phyloP scores from a whole-genome alignment of 345 rosid species.

The Populus davidiana region DNA sequence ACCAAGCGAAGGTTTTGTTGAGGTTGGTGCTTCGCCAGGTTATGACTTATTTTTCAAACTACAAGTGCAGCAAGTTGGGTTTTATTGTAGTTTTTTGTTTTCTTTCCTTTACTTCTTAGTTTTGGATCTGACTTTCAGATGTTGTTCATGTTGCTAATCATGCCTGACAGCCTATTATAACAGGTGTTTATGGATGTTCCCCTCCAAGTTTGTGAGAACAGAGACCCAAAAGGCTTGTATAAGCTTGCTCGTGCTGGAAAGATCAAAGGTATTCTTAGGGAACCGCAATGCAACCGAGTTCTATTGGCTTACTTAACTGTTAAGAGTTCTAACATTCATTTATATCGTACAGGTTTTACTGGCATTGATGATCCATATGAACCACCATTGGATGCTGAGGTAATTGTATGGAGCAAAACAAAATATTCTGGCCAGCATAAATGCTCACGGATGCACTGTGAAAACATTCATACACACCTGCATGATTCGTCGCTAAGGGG shows the following conservation, averaged over 20 bases:
- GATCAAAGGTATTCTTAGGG: constrained; percentile 19
- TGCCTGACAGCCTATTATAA: background rate
- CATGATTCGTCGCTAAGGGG: background rate
- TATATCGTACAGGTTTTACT: constrained; percentile 21
- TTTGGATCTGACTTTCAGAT: background rate
- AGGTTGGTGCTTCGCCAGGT: constrained; percentile 14
- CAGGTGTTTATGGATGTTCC: constrained; percentile 39
- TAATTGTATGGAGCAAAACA: background rate
- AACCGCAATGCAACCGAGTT: background rate
- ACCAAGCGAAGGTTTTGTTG: constrained; percentile 22
- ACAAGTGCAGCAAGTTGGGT: background rate
- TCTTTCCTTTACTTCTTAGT: background rate
- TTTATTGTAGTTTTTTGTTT: background rate
- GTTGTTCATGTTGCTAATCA: background rate
- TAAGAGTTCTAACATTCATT: background rate
- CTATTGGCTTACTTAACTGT: background rate
- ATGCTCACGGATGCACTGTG: background rate
- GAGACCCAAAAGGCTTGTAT: constrained; percentile 34
- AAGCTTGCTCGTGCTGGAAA: constrained; percentile 35
- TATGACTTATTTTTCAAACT: background rate
- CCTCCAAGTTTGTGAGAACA: constrained; percentile 25
- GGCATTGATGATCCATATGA: constrained; percentile 35
- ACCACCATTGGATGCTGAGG: constrained; percentile 22
- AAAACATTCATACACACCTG: background rate
- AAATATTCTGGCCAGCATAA: background rate